A percentile compares a stretch with the other conserved stretches of the same genome.
Conservation (phyloP, 345 rosid genomes). For the Xanthoceras sorbifolium region DNA sequence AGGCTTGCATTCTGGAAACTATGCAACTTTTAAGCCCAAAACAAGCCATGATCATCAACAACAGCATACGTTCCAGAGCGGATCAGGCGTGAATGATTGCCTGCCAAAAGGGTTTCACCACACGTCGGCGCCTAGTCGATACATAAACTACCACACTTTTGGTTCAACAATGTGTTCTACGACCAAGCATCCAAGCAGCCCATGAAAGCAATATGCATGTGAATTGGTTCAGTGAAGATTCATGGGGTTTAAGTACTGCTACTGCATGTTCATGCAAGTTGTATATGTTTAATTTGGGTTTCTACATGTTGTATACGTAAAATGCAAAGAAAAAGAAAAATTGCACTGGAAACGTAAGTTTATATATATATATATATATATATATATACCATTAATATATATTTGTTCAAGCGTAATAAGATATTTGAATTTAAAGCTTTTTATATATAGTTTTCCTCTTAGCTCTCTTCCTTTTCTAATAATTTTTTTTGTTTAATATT, state of each 20-base stretch:
- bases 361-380: neutral
- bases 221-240: neutral
- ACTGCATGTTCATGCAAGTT: neutral
- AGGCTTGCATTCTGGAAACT: constrained; percentile 9
- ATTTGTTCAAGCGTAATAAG: constrained; percentile 4
- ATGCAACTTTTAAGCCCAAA: constrained; percentile 27
- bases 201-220: constrained; percentile 11
- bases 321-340: neutral
- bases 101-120: constrained; percentile 60
- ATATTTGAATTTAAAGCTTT: neutral
- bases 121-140: constrained; percentile 61
- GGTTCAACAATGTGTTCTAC: constrained; percentile 42
- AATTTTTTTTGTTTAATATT: neutral
- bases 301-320: neutral
- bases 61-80: neutral
- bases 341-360: neutral
- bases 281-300: neutral
- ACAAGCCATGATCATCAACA: neutral
- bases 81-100: constrained; percentile 37
- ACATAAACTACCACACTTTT: constrained; percentile 42
- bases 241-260: neutral
- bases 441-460: neutral
- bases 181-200: constrained; percentile 13
- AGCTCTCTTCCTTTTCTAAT: neutral
- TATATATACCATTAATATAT: neutral